These are phyloP conservation scores for Avena insularis DNA, from an alignment of 176 grass and related monocot species.

Conservation along the genomic window DNA sequence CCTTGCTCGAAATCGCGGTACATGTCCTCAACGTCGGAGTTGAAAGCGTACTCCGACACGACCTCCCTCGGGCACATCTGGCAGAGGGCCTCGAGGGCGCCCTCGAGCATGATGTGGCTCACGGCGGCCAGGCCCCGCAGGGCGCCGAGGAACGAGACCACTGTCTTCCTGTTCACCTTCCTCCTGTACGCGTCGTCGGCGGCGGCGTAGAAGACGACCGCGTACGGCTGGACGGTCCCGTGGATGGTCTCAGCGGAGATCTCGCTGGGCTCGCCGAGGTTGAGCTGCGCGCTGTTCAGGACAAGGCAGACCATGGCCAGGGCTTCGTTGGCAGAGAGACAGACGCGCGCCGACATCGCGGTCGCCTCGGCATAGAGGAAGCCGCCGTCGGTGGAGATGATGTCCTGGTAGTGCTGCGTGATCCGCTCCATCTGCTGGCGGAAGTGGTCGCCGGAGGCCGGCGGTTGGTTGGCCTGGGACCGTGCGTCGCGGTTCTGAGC, in stretches of 20 bases:
- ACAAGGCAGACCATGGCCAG: slow-evolving; percentile 24
- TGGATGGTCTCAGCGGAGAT: slow-evolving; percentile 22
- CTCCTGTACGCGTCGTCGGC: not conserved
- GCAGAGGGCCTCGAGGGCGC: slow-evolving; percentile 30
- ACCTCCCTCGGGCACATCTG: not conserved
- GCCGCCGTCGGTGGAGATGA: slow-evolving; percentile 1
- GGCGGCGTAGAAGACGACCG: not conserved
- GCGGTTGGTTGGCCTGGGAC: not conserved
- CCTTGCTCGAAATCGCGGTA: not conserved
- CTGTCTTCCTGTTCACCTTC: not conserved
- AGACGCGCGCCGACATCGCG: slow-evolving; percentile 30
- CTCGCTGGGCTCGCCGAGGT: slow-evolving; percentile 13
- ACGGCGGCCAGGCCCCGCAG: slow-evolving; percentile 26
- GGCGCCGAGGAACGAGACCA: slow-evolving; percentile 11
- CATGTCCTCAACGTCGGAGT: slow-evolving; percentile 19
- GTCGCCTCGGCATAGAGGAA: slow-evolving; percentile 38
- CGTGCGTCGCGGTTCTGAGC: not conserved
- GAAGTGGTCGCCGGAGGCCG: not conserved
- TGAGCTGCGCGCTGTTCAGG: slow-evolving; percentile 12
- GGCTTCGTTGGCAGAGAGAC: not conserved
- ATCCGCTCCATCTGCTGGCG: slow-evolving; percentile 10
- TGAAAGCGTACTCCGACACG: slow-evolving; percentile 36
- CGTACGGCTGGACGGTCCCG: not conserved
- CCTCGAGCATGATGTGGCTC: slow-evolving; percentile 37
- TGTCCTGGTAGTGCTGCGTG: not conserved